phyloP scores from a whole-genome alignment of 2,329 filamentous ascomycete species.

The Anthostomella pinea region DNA sequence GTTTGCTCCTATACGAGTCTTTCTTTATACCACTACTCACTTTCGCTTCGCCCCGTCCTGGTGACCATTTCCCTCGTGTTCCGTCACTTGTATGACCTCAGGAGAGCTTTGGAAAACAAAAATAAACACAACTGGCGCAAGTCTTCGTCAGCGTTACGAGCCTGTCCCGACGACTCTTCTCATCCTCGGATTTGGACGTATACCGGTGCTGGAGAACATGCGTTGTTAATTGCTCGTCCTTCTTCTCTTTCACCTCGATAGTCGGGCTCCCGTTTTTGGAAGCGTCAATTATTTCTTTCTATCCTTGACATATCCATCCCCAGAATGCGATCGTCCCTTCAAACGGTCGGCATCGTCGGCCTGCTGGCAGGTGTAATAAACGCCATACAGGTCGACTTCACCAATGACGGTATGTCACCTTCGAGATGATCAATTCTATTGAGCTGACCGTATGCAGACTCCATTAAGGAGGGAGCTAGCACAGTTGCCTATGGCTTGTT shows the following conservation, averaged over 20 bases:
- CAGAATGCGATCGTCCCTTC: constrained; percentile 24
- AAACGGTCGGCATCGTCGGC: constrained; percentile 24
- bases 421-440: constrained; percentile 3
- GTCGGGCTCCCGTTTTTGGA: constrained; percentile 9
- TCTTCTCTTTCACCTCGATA: constrained; percentile 10
- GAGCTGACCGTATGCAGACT: constrained; percentile 44
- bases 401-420: constrained; percentile 30
- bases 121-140: too few species aligned
- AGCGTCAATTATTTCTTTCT: constrained; percentile 2
- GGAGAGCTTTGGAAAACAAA: constrained; percentile 1
- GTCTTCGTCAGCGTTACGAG: too few species aligned
- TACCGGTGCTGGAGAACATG: too few species aligned
- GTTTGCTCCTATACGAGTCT: constrained; percentile 31
- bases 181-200: too few species aligned
- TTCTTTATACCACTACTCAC: constrained; percentile 17
- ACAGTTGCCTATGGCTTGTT: constrained; percentile 32
- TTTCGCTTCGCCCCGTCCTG: constrained; percentile 23
- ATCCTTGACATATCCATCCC: constrained; percentile 10
- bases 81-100: constrained; percentile 5
- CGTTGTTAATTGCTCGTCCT: constrained; percentile 3
- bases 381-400: constrained; percentile 33
- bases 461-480: constrained; percentile 41
- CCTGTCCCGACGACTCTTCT: too few species aligned
- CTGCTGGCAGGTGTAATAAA: constrained; percentile 27
- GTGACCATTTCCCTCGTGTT: constrained; percentile 17